Evolutionary conservation across 2,329 filamentous ascomycete species (phyloP).

Genomic region (Emergomyces pasteurianus): DNA sequence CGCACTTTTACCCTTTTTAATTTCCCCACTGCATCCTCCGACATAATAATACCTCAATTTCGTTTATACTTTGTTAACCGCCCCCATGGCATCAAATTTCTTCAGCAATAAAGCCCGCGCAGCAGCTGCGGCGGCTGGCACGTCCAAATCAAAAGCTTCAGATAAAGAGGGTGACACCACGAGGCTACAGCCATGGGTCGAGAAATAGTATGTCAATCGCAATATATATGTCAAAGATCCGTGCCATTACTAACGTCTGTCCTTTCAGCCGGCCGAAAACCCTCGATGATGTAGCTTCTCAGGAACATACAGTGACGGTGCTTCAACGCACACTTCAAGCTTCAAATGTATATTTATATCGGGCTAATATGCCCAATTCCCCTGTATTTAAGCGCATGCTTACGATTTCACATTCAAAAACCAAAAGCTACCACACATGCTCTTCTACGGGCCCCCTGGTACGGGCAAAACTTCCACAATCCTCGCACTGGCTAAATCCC

Average conservation of each 20-base stretch:
- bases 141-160: conserved; percentile 54
- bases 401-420: conserved; percentile 8
- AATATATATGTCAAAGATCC: conserved; percentile 3
- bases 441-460: conserved; percentile 95
- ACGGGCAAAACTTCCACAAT: conserved; percentile 98
- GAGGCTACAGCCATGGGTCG: conserved; percentile 84
- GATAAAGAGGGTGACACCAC: conserved; percentile 49
- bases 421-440: conserved; percentile 79
- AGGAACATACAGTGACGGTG: conserved; percentile 92
- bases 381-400: not conserved
- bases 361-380: not conserved
- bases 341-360: conserved; percentile 56
- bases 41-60: not conserved
- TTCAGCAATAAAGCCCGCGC: conserved; percentile 88
- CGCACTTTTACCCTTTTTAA: not conserved
- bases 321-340: conserved; percentile 88
- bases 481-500: conserved; percentile 89
- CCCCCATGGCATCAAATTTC: conserved; percentile 61
- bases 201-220: conserved; percentile 68
- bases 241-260: not conserved
- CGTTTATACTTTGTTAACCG: not conserved
- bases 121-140: conserved; percentile 59
- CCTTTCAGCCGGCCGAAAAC: conserved; percentile 70
- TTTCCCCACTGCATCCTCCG: not conserved
- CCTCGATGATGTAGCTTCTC: conserved; percentile 86